A percentile compares a stretch with the other conserved stretches of the same genome.
Evolutionary conservation across 805 yeast species (phyloP).

Genomic region (Maudiozyma saulgeensis): DNA sequence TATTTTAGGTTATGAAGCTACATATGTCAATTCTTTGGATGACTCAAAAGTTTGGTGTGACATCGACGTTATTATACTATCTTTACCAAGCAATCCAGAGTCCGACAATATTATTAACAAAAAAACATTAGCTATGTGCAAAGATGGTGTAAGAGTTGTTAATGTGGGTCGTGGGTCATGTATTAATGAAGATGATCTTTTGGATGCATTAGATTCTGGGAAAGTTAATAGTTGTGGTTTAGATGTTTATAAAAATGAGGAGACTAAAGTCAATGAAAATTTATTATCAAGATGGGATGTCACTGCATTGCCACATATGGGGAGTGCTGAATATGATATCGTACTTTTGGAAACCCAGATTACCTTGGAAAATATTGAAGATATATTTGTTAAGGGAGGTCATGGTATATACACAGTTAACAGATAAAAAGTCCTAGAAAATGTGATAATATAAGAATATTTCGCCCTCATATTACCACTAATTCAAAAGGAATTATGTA

Average conservation of each 20-base stretch:
- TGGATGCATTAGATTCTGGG: constrained; percentile 50
- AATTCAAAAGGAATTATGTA: too few relatives aligned
- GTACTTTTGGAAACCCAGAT: constrained; percentile 40
- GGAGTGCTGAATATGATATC: constrained; percentile 54
- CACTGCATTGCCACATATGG: constrained; percentile 60
- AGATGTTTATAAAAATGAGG: constrained; percentile 66
- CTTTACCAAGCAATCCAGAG: constrained; percentile 54
- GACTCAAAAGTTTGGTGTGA: constrained; percentile 30
- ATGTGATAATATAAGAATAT: background rate
- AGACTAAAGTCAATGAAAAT: constrained; percentile 37
- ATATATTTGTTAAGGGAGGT: constrained; percentile 35
- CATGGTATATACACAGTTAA: constrained; percentile 30
- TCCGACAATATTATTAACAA: constrained; percentile 48
- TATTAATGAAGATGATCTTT: constrained; percentile 56
- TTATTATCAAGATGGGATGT: constrained; percentile 52
- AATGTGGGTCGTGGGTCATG: constrained; percentile 71
- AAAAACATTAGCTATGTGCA: constrained; percentile 37
- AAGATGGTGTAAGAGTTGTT: constrained; percentile 50
- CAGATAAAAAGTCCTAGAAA: constrained; percentile 4
- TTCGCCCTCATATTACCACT: background rate
- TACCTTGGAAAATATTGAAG: constrained; percentile 48
- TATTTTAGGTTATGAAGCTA: constrained; percentile 37
- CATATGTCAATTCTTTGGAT: constrained; percentile 38
- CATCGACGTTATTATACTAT: constrained; percentile 51
- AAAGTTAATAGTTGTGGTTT: constrained; percentile 57